Conservation (phyloP, 2,329 filamentous ascomycete species). For the Elsinoe australis region DNA sequence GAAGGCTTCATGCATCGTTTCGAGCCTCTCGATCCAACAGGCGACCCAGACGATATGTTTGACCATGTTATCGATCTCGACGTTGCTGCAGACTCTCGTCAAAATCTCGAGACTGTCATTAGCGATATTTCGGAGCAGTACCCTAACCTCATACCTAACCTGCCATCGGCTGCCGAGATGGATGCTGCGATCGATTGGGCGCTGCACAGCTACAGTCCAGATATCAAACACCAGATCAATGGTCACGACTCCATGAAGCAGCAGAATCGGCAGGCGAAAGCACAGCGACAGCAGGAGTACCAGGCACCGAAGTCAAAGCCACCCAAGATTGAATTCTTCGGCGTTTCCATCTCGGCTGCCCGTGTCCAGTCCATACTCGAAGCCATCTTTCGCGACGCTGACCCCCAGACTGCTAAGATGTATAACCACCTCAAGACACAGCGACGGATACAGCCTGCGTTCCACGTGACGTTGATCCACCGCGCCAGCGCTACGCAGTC, state of each 20-base stretch:
- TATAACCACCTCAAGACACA: conserved; percentile 67
- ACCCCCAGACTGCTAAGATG: conserved; percentile 53
- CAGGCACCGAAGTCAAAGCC: conserved; percentile 26
- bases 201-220: conserved; percentile 67
- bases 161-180: conserved; percentile 66
- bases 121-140: conserved; percentile 65
- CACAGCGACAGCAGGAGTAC: conserved; percentile 18
- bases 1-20: conserved; percentile 85
- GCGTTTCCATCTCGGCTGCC: conserved; percentile 46
- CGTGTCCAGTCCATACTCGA: conserved; percentile 56
- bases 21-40: conserved; percentile 61
- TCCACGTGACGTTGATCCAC: conserved; percentile 93
- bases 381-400: conserved; percentile 55
- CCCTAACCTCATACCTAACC: conserved; percentile 62
- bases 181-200: conserved; percentile 72
- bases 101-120: conserved; percentile 77
- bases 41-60: conserved; percentile 70
- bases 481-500: conserved; percentile 53
- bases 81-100: conserved; percentile 64
- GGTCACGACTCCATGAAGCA: conserved; percentile 31
- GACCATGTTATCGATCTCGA: conserved; percentile 81
- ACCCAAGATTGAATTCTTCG: conserved; percentile 58
- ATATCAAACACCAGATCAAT: conserved; percentile 67
- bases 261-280: conserved; percentile 11
- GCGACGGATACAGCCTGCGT: conserved; percentile 70